Evolutionary conservation across 176 grass and related monocot species (phyloP), one percentile per base, ranked within the genome.

Genomic region (Rhipidocladum racemiflorum): DNA sequence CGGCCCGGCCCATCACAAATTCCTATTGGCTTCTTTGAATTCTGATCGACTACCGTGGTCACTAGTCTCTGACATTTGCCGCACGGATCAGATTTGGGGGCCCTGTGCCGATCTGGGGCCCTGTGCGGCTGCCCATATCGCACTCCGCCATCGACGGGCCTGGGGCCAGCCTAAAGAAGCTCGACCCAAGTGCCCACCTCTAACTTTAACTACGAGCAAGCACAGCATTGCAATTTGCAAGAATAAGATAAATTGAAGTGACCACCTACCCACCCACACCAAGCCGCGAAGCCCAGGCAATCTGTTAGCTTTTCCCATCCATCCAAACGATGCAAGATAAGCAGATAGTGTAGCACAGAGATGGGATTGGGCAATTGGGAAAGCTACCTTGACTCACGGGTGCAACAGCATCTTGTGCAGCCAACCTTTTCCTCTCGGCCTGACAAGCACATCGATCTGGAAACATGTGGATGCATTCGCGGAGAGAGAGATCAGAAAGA

Each of bases 301-400:
- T 17, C 42, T 30, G 10, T 1, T 32, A 72, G 18, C 24, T 20
- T 53, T 38, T 16, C 10, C 53, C 18, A 77, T 50, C 21, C 25
- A 65, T 39, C 61, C 40, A 70, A 46, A 29, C n/a, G 4, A 54
- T 24, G 15, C 24, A 15, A 7, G 16, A 75, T 29, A 32, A 57
- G 23, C 70, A 74, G 40, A 27, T 15, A 20, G 23, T 17, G 5
- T 21, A 49, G 59, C 20, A 6, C 15, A 72, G 6, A 44, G 40
- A 76, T 63, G 9, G 45, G 73, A 83, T n/a, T n/a, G n/a, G n/a
- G n/a, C n/a, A n/a, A n/a, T n/a, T n/a, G n/a, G 45, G 73, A 83
- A 83, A 78, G 44, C 35, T 57, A 73, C 74, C 11, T 78, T 7
- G 51, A 49, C 70, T 87, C 85, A 87, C 78, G 71, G 71, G 70